A percentile compares a stretch with the other conserved stretches of the same genome.
Conservation (phyloP, 805 yeast genomes). For the Ogataea ganodermae region DNA sequence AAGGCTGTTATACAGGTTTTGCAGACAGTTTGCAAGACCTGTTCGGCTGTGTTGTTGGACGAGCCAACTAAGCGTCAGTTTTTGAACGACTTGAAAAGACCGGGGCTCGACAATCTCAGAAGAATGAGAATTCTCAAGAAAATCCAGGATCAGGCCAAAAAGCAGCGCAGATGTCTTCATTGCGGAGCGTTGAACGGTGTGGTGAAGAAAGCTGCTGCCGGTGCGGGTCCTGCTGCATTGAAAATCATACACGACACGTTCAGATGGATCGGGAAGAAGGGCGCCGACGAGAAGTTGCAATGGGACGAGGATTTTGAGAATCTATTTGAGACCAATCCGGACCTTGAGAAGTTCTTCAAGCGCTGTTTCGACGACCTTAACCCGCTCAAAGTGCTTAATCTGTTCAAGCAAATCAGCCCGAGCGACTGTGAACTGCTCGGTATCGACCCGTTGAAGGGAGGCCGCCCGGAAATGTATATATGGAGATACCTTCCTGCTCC, state of each 20-base stretch:
- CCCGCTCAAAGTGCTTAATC: constrained; percentile 82
- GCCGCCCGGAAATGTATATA: constrained; percentile 93
- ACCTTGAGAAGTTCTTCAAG: constrained; percentile 80
- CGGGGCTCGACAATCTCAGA: constrained; percentile 85
- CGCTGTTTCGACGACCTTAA: constrained; percentile 91
- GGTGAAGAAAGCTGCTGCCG: constrained; percentile 92
- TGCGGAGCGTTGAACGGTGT: constrained; percentile 95
- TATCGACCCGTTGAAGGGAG: constrained; percentile 81
- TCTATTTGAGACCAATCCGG: constrained; percentile 77
- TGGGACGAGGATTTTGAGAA: constrained; percentile 88
- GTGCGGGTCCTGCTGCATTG: constrained; percentile 89
- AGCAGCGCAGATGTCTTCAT: constrained; percentile 84
- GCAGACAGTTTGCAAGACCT: constrained; percentile 88
- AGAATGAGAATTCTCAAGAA: constrained; percentile 86
- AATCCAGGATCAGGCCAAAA: constrained; percentile 89
- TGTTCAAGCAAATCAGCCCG: constrained; percentile 84
- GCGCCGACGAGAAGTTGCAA: constrained; percentile 75
- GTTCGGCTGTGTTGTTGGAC: constrained; percentile 76
- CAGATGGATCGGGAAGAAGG: constrained; percentile 91
- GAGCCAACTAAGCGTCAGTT: constrained; percentile 71
- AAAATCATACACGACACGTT: constrained; percentile 95
- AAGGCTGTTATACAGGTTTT: constrained; percentile 84
- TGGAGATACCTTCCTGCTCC: constrained; percentile 99
- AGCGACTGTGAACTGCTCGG: constrained; percentile 92
- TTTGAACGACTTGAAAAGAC: constrained; percentile 77